Evolutionary conservation across 805 yeast genomes (phyloP).

Genomic region (Lipomyces starkeyi): DNA sequence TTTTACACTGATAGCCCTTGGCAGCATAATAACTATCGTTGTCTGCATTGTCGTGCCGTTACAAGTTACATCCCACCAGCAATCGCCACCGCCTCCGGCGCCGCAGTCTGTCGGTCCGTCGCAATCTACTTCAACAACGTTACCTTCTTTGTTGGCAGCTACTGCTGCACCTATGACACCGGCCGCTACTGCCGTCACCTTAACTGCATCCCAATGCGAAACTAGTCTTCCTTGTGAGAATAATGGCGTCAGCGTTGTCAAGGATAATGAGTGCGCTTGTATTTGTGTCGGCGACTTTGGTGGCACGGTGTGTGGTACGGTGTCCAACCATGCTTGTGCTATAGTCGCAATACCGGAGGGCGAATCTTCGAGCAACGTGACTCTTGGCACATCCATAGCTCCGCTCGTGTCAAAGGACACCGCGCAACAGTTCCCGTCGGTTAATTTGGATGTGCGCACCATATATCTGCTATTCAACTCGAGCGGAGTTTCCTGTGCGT

Average conservation of each 20-base stretch:
- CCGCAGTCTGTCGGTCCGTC: slow-evolving; percentile 6
- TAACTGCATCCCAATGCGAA: slow-evolving; percentile 15
- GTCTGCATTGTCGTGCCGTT: slow-evolving; percentile 33
- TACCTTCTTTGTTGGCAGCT: not conserved
- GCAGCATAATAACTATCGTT: slow-evolving; percentile 13
- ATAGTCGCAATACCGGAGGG: slow-evolving; percentile 5
- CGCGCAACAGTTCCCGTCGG: slow-evolving; percentile 9
- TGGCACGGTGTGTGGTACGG: slow-evolving; percentile 19
- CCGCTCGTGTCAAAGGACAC: slow-evolving; percentile 7
- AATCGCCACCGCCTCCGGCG: not conserved
- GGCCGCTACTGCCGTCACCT: slow-evolving; percentile 10
- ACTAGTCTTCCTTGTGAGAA: slow-evolving; percentile 23
- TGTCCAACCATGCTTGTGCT: slow-evolving; percentile 18
- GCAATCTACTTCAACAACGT: not conserved
- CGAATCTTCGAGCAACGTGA: slow-evolving; percentile 14
- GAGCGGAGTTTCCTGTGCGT: slow-evolving; percentile 18
- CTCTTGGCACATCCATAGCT: slow-evolving; percentile 23
- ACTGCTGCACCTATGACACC: not conserved
- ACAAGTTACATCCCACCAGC: slow-evolving; percentile 17
- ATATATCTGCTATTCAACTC: slow-evolving; percentile 13
- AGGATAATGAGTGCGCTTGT: slow-evolving; percentile 24
- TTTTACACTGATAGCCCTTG: slow-evolving; percentile 15
- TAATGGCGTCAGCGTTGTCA: slow-evolving; percentile 24
- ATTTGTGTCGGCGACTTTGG: slow-evolving; percentile 26
- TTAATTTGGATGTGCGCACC: slow-evolving; percentile 7